Base-by-base conservation (phyloP, 148 eudicot species). In the Limonium bicolor region DNA sequence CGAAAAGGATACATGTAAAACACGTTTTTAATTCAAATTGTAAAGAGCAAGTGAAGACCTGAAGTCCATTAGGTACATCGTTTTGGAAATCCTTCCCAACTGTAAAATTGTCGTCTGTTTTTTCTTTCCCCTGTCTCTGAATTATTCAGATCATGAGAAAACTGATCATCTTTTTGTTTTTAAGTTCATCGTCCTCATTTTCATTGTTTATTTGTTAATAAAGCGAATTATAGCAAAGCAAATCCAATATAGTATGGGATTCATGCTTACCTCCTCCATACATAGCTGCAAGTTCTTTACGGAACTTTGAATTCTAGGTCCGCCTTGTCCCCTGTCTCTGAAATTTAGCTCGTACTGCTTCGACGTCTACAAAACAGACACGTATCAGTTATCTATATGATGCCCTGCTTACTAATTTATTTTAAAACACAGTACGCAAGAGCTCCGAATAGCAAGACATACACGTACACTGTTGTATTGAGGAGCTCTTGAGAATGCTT, bases 201-300 rank as follows among this genome's bases (percentile, higher is more conserved):
- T n/a, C n/a, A n/a, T n/a, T n/a, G n/a, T n/a, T n/a, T n/a, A n/a
- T n/a, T n/a, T n/a, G n/a, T n/a, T n/a, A n/a, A n/a, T n/a, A n/a
- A n/a, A n/a, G n/a, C n/a, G n/a, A n/a, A n/a, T n/a, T n/a, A n/a
- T n/a, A n/a, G n/a, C n/a, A n/a, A n/a, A n/a, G n/a, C n/a, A n/a
- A n/a, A n/a, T n/a, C n/a, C n/a, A n/a, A n/a, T n/a, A n/a, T n/a
- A n/a, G n/a, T n/a, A n/a, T n/a, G n/a, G n/a, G n/a, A n/a, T n/a
- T n/a, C n/a, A n/a, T n/a, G n/a, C n/a, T n/a, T n/a, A n/a, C 33
- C 68, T 83, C 97, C 92, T 80, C 82, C 73, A 84, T 34, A 55
- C 73, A 70, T 33, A 90, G 63, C 59, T 90, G 95, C 48, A 84
- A 84, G 42, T 84, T 90, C 80, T 84, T 90, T 15, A 75, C 97